Conservation (phyloP, 208 protist species). For the Acanthamoeba healyi region DNA sequence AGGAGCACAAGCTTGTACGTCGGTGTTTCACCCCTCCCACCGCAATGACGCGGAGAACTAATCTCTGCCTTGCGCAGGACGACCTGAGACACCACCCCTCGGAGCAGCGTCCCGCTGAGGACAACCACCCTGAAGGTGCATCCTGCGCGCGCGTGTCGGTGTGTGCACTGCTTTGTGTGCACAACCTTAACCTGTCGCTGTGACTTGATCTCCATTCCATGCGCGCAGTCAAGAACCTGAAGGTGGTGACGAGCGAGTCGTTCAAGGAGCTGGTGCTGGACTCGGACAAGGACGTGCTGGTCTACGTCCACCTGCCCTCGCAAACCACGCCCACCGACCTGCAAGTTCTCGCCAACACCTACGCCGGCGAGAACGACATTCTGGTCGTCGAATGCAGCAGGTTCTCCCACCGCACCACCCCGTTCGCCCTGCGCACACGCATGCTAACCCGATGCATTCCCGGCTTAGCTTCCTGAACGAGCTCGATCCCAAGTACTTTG, state of each 20-base stretch:
- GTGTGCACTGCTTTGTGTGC: no score
- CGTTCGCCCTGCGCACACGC: no score
- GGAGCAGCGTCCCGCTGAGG: not conserved
- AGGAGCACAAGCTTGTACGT: constrained; percentile 4
- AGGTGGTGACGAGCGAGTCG: not conserved
- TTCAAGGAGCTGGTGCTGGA: constrained; percentile 21
- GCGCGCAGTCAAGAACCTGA: not conserved
- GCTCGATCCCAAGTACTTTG: constrained; percentile 14
- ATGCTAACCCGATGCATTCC: not conserved
- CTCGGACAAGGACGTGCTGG: constrained; percentile 37
- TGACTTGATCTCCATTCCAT: no score
- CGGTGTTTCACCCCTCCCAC: not conserved
- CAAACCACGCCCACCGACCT: not conserved
- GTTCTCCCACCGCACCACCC: not conserved
- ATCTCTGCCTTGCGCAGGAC: not conserved
- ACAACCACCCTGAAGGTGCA: constrained; percentile 39
- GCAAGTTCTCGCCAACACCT: not conserved
- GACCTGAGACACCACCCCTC: not conserved
- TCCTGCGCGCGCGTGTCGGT: no score
- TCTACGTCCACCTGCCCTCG: not conserved
- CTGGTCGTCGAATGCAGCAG: not conserved
- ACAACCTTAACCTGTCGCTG: no score
- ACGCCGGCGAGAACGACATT: not conserved
- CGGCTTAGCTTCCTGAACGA: not conserved
- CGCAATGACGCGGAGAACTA: no score